Base-by-base conservation (phyloP, 192 early-diverging fungal species). In the Gaertneriomyces sp. region DNA sequence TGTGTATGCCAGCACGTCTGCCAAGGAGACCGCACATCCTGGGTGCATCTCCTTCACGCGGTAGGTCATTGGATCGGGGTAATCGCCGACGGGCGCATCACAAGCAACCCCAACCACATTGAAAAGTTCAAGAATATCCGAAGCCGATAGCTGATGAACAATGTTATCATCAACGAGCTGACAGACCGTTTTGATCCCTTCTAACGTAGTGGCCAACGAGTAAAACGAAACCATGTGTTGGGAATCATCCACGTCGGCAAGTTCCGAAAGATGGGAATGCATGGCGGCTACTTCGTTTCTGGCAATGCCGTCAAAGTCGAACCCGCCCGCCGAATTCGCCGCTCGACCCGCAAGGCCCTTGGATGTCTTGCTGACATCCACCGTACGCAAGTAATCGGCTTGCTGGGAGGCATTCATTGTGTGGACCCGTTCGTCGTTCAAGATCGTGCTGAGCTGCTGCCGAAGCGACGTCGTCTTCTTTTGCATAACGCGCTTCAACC, bases 91-190 rank as follows among this genome's bases (percentile, higher is more conserved):
- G 9, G 40, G 49, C 39, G 52, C 39, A 20, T 33, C 58, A 4
- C 58, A 60, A 41, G 58, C 40, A 20, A 60, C 5, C n/a, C 73
- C 71, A n/a, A 74, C 73, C 17, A 74, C 66, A 55, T 74, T 74
- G 38, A 74, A 64, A 17, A 74, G 33, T 39, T 74, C 71, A n/a
- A 74, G 41, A 25, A 74, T 66, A 19, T 66, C 38, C 17, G 58
- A 10, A 20, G 38, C 12, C 6, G 33, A 60, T 41, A 47, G 19
- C 7, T 58, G 38, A 20, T 74, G 11, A 6, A 74, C 16, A 33
- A 49, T 4, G 7, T 20, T 12, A 42, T 75, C 71, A n/a, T 74
- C 71, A 0, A 55, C 71, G 8, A 74, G 61, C 7, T 45, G n/a
- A 51, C 72, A 69, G 16, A 74, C 71, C 11, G 73, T 50, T 41